Evolutionary conservation across 768 basidiomycete genomes (phyloP).

Genomic region (Serendipita indica): DNA sequence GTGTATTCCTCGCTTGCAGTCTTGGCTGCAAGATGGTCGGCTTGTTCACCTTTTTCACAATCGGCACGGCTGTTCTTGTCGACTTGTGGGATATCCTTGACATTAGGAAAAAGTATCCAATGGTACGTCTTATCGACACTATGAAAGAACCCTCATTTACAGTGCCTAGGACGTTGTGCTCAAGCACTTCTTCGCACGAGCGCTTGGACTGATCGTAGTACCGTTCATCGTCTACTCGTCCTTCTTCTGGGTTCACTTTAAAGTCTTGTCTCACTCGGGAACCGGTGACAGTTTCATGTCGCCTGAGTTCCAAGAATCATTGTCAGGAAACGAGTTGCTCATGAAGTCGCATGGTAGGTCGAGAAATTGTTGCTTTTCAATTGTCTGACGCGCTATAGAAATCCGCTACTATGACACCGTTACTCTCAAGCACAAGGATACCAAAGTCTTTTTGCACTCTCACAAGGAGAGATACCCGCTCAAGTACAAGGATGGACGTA

Average conservation of each 20-base stretch:
- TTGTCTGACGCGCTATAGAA: conserved; percentile 35
- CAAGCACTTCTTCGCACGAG: conserved; percentile 77
- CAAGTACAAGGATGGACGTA: conserved; percentile 87
- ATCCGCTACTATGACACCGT: conserved; percentile 85
- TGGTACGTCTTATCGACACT: conserved; percentile 34
- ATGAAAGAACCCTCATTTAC: not conserved
- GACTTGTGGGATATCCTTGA: conserved; percentile 95
- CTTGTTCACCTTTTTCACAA: conserved; percentile 71
- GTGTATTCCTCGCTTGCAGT: conserved; percentile 86
- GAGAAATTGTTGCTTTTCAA: conserved; percentile 2
- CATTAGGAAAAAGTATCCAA: conserved; percentile 56
- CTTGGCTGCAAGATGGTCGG: conserved; percentile 99
- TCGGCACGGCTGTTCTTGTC: conserved; percentile 81
- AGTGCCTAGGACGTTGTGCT: conserved; percentile 62
- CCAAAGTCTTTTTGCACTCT: conserved; percentile 88
- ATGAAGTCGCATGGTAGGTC: conserved; percentile 75
- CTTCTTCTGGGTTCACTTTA: conserved; percentile 93
- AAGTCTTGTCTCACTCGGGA: conserved; percentile 74
- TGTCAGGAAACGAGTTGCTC: conserved; percentile 81
- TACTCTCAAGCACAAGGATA: conserved; percentile 79
- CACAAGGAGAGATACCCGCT: conserved; percentile 84
- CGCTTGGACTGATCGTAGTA: conserved; percentile 69
- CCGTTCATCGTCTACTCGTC: conserved; percentile 82
- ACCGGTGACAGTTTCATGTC: conserved; percentile 96
- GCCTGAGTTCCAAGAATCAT: conserved; percentile 93